Conservation (phyloP, 768 basidiomycete species). For the Mycena haematopus region DNA sequence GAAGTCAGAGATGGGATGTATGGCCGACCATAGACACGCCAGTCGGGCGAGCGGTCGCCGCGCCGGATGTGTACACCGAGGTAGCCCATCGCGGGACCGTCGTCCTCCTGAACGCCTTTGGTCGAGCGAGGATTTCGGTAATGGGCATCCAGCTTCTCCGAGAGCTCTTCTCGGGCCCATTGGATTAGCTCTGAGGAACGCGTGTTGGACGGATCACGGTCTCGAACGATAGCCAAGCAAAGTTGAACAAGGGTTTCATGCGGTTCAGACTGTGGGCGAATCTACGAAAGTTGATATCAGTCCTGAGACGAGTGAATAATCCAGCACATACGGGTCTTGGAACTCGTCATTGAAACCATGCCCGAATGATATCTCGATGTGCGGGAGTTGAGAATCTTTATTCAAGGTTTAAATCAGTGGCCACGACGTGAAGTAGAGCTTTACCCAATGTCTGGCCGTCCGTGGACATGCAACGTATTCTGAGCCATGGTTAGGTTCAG, state of each 20-base stretch:
- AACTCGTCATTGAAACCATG: slow-evolving; percentile 61
- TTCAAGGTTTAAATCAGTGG: background rate
- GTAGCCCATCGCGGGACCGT: slow-evolving; percentile 40
- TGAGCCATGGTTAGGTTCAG: slow-evolving; percentile 33
- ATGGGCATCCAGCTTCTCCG: slow-evolving; percentile 27
- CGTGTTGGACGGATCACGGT: slow-evolving; percentile 58
- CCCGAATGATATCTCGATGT: slow-evolving; percentile 72
- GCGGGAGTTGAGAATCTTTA: slow-evolving; percentile 64
- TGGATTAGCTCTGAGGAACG: slow-evolving; percentile 54
- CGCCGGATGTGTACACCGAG: slow-evolving; percentile 67
- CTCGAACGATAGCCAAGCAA: slow-evolving; percentile 52
- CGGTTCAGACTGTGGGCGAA: slow-evolving; percentile 63
- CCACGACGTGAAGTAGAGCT: slow-evolving; percentile 11
- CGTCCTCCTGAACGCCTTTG: slow-evolving; percentile 11
- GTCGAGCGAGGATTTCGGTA: slow-evolving; percentile 24
- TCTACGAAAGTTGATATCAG: slow-evolving; percentile 41
- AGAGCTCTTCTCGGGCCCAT: slow-evolving; percentile 54
- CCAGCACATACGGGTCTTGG: slow-evolving; percentile 58
- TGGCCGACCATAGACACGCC: slow-evolving; percentile 48
- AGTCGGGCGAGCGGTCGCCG: slow-evolving; percentile 59
- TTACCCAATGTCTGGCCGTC: slow-evolving; percentile 73
- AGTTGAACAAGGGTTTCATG: slow-evolving; percentile 58
- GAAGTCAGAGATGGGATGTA: slow-evolving; percentile 58
- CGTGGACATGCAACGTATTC: slow-evolving; percentile 79
- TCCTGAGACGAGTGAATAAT: background rate